Base-by-base conservation (phyloP, 345 rosid species). In the Salix purpurea region DNA sequence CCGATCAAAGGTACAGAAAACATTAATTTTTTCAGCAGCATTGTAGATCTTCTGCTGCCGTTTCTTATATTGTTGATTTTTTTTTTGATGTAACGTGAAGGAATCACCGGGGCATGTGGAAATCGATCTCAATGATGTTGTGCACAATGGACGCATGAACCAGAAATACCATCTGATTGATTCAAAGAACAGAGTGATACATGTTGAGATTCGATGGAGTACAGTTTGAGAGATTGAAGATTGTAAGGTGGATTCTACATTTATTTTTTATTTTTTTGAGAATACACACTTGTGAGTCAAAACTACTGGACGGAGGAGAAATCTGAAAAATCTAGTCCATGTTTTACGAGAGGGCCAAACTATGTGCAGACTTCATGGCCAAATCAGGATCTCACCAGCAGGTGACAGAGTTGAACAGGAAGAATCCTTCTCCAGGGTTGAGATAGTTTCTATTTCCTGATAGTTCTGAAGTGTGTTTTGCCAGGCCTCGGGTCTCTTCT, bases 141-240 rank as follows among this genome's bases (percentile, higher is more conserved):
- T 95, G 60, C 80, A 72, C 62, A 95, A 93, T n/a, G 97, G 94
- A 58, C 89, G 93, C 39, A 93, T 93, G 79, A 93, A 95, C 67
- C 85, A 93, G 69, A 95, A 89, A 80, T 90, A 89, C 74, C 87
- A 90, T 82, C 84, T 95, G n/a, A 87, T 91, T 78, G 88, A 93
- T 78, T 95, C 99, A 10, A 93, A 83, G 84, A 85, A 87, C 23
- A 97, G 99, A 54, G 61, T 82, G 37, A 78, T 93, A 81, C 94
- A 89, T 70, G 84, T 91, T 21, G 96, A 90, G 74, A 83, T 91
- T 34, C 66, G 84, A 50, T 93, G 99, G 97, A 89, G 82, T n/a
- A 84, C 81, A 67, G 81, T 85, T 69, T 91, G 83, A 88, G 83
- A 88, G 50, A 36, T 13, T 18, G 5, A 42, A 28, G 5, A 18